These are phyloP conservation scores for Epithemia pelagica DNA, from an alignment of 108 stramenopile species.

Conservation along the genomic window DNA sequence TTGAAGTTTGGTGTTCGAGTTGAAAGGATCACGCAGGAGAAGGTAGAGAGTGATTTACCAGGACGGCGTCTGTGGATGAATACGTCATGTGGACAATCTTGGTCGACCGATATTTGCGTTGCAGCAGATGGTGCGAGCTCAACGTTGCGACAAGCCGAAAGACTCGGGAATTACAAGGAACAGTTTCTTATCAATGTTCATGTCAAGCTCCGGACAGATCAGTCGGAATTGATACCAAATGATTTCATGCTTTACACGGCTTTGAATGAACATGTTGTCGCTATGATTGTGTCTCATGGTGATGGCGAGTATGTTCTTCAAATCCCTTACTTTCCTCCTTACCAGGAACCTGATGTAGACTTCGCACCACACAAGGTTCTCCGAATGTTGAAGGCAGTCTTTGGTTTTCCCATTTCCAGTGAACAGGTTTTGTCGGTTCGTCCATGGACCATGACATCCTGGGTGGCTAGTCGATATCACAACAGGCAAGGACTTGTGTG, in stretches of 20 bases:
- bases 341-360: constrained; percentile 61
- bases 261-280: constrained; percentile 75
- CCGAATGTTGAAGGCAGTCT: constrained; percentile 47
- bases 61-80: neutral
- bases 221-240: constrained; percentile 21
- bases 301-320: constrained; percentile 90
- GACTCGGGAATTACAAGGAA: constrained; percentile 27
- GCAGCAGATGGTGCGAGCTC: constrained; percentile 89
- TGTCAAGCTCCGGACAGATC: constrained; percentile 23
- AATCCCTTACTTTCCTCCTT: constrained; percentile 92
- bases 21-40: neutral
- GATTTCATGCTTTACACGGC: constrained; percentile 92
- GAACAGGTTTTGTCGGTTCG: constrained; percentile 58
- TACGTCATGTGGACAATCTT: neutral
- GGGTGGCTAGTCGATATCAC: constrained; percentile 58
- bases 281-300: constrained; percentile 85
- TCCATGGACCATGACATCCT: constrained; percentile 88
- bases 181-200: constrained; percentile 89
- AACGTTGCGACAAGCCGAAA: constrained; percentile 28
- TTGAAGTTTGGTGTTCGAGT: neutral
- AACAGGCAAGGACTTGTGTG: constrained; percentile 39
- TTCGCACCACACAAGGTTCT: constrained; percentile 37
- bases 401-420: constrained; percentile 23
- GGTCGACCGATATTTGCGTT: constrained; percentile 11
- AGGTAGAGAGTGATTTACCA: neutral